Conservation (phyloP, 78 protist genomes). For the Parvularia atlantis region DNA sequence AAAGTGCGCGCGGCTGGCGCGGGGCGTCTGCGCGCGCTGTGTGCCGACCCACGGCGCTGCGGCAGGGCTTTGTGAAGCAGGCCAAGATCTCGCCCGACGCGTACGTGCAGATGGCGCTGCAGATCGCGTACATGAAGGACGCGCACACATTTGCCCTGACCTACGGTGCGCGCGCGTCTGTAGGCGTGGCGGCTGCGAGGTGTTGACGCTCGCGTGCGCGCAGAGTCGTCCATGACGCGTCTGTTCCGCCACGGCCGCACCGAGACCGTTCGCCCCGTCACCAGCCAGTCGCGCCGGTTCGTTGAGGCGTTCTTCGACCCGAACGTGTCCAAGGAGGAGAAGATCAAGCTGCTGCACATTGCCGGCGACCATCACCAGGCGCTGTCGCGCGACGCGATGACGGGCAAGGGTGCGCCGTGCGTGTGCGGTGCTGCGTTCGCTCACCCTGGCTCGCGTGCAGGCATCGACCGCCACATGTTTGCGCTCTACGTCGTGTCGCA, state of each 20-base stretch:
- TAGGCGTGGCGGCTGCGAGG: too few relatives aligned
- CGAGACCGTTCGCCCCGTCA: slow-evolving; percentile 30
- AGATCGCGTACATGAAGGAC: slow-evolving; percentile 25
- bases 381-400: slow-evolving; percentile 22
- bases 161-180: too few relatives aligned
- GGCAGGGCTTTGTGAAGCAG: slow-evolving; percentile 18
- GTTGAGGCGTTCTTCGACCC: background rate
- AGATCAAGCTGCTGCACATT: background rate
- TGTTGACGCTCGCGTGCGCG: too few relatives aligned
- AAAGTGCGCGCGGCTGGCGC: too few relatives aligned
- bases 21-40: too few relatives aligned
- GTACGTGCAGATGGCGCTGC: slow-evolving; percentile 48
- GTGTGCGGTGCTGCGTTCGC: background rate
- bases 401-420: slow-evolving; percentile 2
- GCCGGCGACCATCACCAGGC: slow-evolving; percentile 3
- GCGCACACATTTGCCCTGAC: slow-evolving; percentile 6
- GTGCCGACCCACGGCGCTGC: too few relatives aligned
- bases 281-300: background rate
- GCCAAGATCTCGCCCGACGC: slow-evolving; percentile 42
- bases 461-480: slow-evolving; percentile 50
- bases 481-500: slow-evolving; percentile 35
- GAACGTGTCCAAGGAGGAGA: background rate
- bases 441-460: background rate
- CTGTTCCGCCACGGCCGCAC: slow-evolving; percentile 37
- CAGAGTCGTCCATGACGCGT: slow-evolving; percentile 56